Percentiles rank a stretch among this genome's conserved stretches.
Evolutionary conservation across 352 stramenopile species (phyloP).

Genomic region (Phytophthora pseudosyringae): DNA sequence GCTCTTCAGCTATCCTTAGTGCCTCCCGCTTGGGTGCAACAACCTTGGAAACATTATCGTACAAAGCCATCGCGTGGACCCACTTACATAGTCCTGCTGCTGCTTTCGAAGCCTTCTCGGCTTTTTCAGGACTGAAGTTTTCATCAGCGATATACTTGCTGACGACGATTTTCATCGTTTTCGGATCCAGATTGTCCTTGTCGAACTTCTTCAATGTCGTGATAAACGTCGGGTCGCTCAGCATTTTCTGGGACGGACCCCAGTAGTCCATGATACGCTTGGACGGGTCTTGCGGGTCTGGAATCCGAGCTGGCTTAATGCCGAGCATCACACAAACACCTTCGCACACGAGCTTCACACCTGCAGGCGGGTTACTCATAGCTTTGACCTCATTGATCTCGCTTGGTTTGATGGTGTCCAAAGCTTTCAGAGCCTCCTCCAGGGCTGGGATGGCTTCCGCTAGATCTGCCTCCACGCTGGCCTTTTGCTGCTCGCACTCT

Average conservation of each 20-base stretch:
- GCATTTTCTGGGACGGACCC: conserved; percentile 93
- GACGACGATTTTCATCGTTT: conserved; percentile 89
- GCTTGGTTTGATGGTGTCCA: conserved; percentile 92
- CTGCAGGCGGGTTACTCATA: conserved; percentile 92
- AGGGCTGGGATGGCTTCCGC: conserved; percentile 93
- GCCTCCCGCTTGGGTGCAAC: conserved; percentile 93
- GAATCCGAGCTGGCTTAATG: conserved; percentile 93
- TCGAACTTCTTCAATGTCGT: conserved; percentile 92
- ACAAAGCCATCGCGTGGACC: conserved; percentile 93
- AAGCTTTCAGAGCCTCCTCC: conserved; percentile 92
- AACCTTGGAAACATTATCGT: conserved; percentile 94
- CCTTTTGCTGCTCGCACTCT: conserved; percentile 91
- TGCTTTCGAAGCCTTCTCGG: conserved; percentile 93
- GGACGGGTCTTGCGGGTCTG: conserved; percentile 90
- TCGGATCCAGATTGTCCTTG: conserved; percentile 89
- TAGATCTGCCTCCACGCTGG: conserved; percentile 89
- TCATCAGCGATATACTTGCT: conserved; percentile 93
- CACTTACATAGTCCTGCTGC: conserved; percentile 94
- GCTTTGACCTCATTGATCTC: conserved; percentile 95
- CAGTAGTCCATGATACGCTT: conserved; percentile 97
- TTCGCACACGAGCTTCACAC: conserved; percentile 94
- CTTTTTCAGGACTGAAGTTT: conserved; percentile 92
- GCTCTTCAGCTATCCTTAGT: conserved; percentile 79
- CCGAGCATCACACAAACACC: conserved; percentile 95
- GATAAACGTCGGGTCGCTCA: conserved; percentile 93